These are phyloP conservation scores for Afroboletus lepidellus DNA, from an alignment of 1,284 basidiomycete species.

Conservation along the genomic window DNA sequence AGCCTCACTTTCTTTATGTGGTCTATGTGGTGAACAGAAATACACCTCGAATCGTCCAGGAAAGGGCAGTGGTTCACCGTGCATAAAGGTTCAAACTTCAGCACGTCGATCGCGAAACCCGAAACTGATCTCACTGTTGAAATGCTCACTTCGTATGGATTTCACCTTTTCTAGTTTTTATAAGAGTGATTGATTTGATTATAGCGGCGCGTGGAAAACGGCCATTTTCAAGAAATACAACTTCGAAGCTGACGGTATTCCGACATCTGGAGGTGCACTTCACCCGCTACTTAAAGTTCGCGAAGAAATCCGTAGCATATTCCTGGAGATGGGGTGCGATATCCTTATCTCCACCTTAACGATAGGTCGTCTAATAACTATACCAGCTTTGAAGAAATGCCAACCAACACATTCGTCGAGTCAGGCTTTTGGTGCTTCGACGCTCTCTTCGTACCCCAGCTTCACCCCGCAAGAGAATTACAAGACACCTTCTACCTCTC, in stretches of 20 bases:
- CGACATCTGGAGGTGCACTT: constrained; percentile 86
- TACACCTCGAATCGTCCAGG: constrained; percentile 42
- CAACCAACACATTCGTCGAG: constrained; percentile 96
- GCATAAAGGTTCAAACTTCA: constrained; percentile 84
- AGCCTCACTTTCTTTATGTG: constrained; percentile 2
- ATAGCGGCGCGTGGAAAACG: constrained; percentile 88
- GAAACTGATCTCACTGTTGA: constrained; percentile 97
- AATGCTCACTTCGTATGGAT: constrained; percentile 83
- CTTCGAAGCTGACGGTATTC: constrained; percentile 94
- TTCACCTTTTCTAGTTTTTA: constrained; percentile 1
- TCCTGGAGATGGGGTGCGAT: constrained; percentile 95
- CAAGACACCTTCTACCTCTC: constrained; percentile 99
- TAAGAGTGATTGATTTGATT: constrained; percentile 2
- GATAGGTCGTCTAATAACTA: background rate
- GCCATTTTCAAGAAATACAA: constrained; percentile 98
- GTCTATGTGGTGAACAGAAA: too few species aligned
- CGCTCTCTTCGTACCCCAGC: constrained; percentile 96
- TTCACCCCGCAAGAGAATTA: constrained; percentile 96
- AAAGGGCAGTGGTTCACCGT: constrained; percentile 96
- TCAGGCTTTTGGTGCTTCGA: constrained; percentile 99
- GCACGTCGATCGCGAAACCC: constrained; percentile 91
- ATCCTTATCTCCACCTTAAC: background rate
- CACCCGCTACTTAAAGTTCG: constrained; percentile 97
- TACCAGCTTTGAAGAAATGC: constrained; percentile 95
- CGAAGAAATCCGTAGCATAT: constrained; percentile 97